Conservation (phyloP, 495 filamentous ascomycete genomes). For the Penicillium antarcticum region DNA sequence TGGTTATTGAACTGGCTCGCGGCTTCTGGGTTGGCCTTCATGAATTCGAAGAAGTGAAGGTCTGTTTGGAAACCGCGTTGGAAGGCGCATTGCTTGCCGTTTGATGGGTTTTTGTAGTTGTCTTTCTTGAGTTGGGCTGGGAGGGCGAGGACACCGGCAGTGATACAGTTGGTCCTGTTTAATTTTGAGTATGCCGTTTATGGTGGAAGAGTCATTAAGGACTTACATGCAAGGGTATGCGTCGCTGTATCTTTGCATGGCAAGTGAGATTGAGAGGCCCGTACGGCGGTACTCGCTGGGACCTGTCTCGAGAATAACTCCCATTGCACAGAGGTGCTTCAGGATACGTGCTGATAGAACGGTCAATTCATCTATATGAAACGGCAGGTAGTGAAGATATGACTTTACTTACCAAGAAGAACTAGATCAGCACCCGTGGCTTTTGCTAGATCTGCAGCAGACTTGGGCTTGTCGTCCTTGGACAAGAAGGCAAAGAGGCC, state of each 20-base stretch:
- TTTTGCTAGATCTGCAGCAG: constrained; percentile 25
- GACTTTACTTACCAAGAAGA: constrained; percentile 24
- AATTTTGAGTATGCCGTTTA: not conserved
- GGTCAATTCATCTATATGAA: not conserved
- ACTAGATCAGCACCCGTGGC: constrained; percentile 26
- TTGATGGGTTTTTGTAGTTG: constrained; percentile 26
- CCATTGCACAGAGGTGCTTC: constrained; percentile 50
- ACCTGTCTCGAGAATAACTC: constrained; percentile 41
- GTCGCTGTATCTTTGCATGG: constrained; percentile 31
- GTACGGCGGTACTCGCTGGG: constrained; percentile 42
- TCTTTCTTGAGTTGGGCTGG: constrained; percentile 28
- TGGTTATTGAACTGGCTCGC: constrained; percentile 45
- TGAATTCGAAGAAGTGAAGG: constrained; percentile 34
- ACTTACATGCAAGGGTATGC: constrained; percentile 35
- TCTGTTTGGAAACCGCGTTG: constrained; percentile 30
- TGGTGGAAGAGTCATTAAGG: not conserved
- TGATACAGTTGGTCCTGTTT: constrained; percentile 32
- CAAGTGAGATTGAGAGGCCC: constrained; percentile 39
- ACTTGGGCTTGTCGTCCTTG: constrained; percentile 30
- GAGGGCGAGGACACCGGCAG: constrained; percentile 25
- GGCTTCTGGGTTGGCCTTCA: constrained; percentile 21
- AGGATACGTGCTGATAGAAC: constrained; percentile 32
- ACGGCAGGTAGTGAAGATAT: not conserved
- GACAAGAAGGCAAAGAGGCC: constrained; percentile 33
- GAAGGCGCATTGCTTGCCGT: constrained; percentile 28